A percentile compares a stretch with the other conserved stretches of the same genome.
These are phyloP conservation scores for Aspergillus baeticus DNA, from an alignment of 495 filamentous ascomycete species.

Conservation along the genomic window DNA sequence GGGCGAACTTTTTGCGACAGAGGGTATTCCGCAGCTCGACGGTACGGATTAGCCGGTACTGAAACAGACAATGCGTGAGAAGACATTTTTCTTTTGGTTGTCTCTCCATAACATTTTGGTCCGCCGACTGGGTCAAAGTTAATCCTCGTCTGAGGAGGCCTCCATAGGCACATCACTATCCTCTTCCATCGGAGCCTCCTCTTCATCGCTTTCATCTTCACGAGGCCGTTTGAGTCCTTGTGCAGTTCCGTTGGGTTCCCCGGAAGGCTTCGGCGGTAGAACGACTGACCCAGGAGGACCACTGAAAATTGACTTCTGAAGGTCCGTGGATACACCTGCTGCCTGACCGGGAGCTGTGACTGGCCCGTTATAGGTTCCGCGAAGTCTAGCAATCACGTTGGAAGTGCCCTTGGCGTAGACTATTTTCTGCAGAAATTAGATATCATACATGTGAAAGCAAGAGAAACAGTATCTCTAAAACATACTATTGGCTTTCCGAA, in stretches of 20 bases:
- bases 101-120: no score
- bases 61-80: slow-evolving; percentile 6
- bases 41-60: slow-evolving; percentile 5
- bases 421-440: slow-evolving; percentile 63
- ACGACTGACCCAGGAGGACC: slow-evolving; percentile 54
- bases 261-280: slow-evolving; percentile 39
- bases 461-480: slow-evolving; percentile 4
- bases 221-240: slow-evolving; percentile 62
- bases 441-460: neutral
- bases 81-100: neutral
- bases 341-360: slow-evolving; percentile 37
- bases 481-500: slow-evolving; percentile 84
- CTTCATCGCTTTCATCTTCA: slow-evolving; percentile 68
- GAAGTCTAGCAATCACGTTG: slow-evolving; percentile 80
- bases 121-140: slow-evolving; percentile 12
- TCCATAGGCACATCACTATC: slow-evolving; percentile 58
- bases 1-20: slow-evolving; percentile 38
- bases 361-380: slow-evolving; percentile 79
- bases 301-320: slow-evolving; percentile 81
- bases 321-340: slow-evolving; percentile 65
- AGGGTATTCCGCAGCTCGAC: slow-evolving; percentile 14
- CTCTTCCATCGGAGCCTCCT: slow-evolving; percentile 74
- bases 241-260: slow-evolving; percentile 33
- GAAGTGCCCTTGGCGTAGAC: slow-evolving; percentile 86
- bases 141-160: slow-evolving; percentile 54